These are phyloP conservation scores for Aspergillus tubingensis DNA, from an alignment of 2,329 filamentous ascomycete genomes.

Conservation along the genomic window DNA sequence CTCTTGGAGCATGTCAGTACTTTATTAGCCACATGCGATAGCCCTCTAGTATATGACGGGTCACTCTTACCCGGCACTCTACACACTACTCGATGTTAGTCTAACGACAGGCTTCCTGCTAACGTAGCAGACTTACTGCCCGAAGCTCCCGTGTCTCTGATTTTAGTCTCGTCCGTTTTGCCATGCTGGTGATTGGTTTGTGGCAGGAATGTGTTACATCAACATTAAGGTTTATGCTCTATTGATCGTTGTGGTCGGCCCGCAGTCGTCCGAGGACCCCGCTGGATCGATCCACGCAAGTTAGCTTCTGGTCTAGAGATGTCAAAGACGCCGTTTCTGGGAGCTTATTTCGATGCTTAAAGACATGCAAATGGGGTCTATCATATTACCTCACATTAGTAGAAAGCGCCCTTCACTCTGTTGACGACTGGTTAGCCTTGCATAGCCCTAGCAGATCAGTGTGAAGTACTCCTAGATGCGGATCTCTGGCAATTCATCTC, in stretches of 20 bases:
- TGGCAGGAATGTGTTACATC: not conserved
- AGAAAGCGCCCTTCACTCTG: too few relatives aligned
- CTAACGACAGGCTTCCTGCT: conserved; percentile 15
- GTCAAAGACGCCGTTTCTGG: too few relatives aligned
- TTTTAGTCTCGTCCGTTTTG: not conserved
- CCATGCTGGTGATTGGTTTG: not conserved
- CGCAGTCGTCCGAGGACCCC: not conserved
- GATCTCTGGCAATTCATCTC: too few relatives aligned
- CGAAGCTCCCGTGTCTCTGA: not conserved
- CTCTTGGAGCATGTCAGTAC: conserved; percentile 1
- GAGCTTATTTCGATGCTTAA: not conserved
- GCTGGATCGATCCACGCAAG: not conserved
- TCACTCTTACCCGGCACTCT: conserved; percentile 15
- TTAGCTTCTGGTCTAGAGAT: too few relatives aligned
- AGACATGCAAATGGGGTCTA: too few relatives aligned
- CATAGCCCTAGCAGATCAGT: too few relatives aligned
- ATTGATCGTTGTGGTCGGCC: not conserved
- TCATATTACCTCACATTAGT: too few relatives aligned
- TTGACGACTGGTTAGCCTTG: too few relatives aligned
- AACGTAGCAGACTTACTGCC: conserved; percentile 32
- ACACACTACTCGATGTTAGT: conserved; percentile 10
- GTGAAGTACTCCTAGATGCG: too few relatives aligned
- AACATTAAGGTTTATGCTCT: not conserved
- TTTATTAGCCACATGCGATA: not conserved
- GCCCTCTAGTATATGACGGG: not conserved